Conservation (phyloP, 2,329 filamentous ascomycete species). For the Fragosphaeria purpurea region DNA sequence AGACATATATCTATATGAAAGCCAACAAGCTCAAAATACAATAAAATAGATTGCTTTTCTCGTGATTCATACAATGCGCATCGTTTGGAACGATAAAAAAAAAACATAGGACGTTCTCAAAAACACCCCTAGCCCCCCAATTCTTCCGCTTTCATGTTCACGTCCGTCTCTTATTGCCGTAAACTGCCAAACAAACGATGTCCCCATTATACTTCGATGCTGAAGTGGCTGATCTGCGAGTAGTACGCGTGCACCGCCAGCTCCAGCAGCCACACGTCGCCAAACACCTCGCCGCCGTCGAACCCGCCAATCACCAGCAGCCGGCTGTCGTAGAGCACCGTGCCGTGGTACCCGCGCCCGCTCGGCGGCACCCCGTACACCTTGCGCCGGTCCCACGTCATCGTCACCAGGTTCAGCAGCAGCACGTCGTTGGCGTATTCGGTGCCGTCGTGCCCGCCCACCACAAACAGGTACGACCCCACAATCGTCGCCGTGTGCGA, state of each 20-base stretch:
- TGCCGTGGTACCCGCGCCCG: conserved; percentile 57
- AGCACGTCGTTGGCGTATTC: conserved; percentile 62
- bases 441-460: conserved; percentile 59
- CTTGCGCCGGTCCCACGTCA: conserved; percentile 60
- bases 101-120: too few relatives aligned
- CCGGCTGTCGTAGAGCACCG: conserved; percentile 55
- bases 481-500: conserved; percentile 61
- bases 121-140: too few relatives aligned
- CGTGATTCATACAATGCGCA: neutral
- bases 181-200: neutral
- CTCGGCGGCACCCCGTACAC: conserved; percentile 54
- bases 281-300: conserved; percentile 56
- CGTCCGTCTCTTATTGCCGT: neutral
- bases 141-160: too few relatives aligned
- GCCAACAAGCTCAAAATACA: neutral
- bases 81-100: neutral
- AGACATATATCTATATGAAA: neutral
- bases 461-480: conserved; percentile 59
- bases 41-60: too few relatives aligned
- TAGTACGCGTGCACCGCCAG: conserved; percentile 62
- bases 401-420: conserved; percentile 59
- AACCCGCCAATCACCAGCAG: conserved; percentile 57
- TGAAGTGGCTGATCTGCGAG: conserved; percentile 64
- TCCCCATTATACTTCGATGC: conserved; percentile 47
- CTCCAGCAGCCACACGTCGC: conserved; percentile 57